Evolutionary conservation across 768 basidiomycete species (phyloP), one percentile per base, ranked within the genome.

Genomic region (Candolleomyces efflorescens): DNA sequence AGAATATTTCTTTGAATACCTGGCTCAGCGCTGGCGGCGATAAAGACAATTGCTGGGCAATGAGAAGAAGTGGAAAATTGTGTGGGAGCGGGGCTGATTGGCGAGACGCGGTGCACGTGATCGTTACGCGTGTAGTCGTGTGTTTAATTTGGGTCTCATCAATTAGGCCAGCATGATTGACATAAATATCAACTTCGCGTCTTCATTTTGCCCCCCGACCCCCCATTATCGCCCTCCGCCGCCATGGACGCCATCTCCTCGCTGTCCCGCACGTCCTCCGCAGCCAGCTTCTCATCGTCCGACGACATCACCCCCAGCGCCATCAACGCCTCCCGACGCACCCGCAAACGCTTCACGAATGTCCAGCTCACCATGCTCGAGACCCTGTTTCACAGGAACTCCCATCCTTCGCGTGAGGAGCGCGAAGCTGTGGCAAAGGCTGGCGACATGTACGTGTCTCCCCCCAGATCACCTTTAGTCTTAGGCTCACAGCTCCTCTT

Each of bases 351-450:
- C 1, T 89, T 90, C 69, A 83, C 79, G 48, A 84, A 80, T 60
- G 74, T 73, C 15, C 88, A 90, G 71, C 81, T 90, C 64, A 81
- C 81, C 61, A 79, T 87, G 75, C 82, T 90, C 56, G 88, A 90
- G 69, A 80, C 85, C 60, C 80, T 90, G 45, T 90, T 85, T 66
- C 87, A 87, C 70, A 78, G 81, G 60, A 82, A 81, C 56, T 87
- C 86, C 0, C 88, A 89, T 65, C 88, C 88, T 4, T 86, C 86
- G n/a, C 81, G 88, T 37, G 84, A 85, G 59, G 83, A 89, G 60
- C 82, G 88, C 61, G 88, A 89, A 61, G 69, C 75, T 0, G 76
- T 88, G 44, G 87, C 87, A 9, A 75, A 69, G 44, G 74, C 82
- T 11, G 84, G 84, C 12, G 77, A 75, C 67, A 88, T 90, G 88